Evolutionary conservation across 1,284 basidiomycete species (phyloP), one percentile per base, ranked within the genome.

Genomic region (Ustilago tritici): DNA sequence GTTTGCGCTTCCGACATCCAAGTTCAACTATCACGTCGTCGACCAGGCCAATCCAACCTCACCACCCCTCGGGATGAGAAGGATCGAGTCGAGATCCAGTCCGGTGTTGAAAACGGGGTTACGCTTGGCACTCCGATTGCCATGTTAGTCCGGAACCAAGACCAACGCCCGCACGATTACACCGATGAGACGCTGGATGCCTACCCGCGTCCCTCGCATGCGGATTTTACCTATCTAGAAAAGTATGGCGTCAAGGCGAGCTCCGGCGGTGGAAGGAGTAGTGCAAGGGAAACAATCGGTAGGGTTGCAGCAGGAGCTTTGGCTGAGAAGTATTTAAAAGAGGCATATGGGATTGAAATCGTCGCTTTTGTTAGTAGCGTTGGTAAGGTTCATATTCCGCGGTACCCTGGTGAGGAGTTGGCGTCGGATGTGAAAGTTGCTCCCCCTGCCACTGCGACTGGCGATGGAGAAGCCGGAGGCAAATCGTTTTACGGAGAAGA

Each of bases 211-310:
- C 97, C 97, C 19, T 95, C 93, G 79, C 97, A 99, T 86, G 97
- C 97, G 58, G 97, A 99, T 87, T 98, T 93, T 88, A 99, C 97
- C 36, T 99, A 99, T 88, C 91, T 99, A 61, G 92, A 95, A 83
- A 99, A 99, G 86, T 99, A 99, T 87, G 95, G 94, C 38, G 88
- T 99, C 87, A 99, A 99, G 88, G 96, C 97, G 1, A 95, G 93
- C 89, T 94, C 92, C 70, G 97, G 97, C 49, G 97, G 97, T 49
- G 97, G 97, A 2, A 90, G 97, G 32, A 94, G 93, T 82, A 93
- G 92, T 82, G 97, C 97, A 19, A 91, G 97, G 43, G 97, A 99
- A 88, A 99, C 97, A 19, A 96, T 99, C 79, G 97, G 94, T 28
- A 92, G 96, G 70, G 97, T 99, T 38, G 97, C 97, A 14, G 97